Base-by-base conservation (phyloP, 495 filamentous ascomycete species). In the Hyphodiscus hymeniophilus region DNA sequence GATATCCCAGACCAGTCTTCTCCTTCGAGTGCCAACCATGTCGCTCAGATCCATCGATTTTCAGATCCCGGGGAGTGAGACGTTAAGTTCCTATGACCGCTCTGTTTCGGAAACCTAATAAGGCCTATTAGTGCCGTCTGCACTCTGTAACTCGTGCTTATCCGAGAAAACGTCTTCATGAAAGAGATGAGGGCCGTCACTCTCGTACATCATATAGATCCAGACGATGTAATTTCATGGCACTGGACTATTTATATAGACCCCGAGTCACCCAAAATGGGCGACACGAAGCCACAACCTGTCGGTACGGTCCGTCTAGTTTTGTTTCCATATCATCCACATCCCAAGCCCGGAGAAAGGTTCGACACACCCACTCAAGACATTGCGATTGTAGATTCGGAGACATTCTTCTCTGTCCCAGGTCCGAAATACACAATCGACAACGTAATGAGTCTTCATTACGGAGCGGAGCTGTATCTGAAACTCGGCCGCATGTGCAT, bases 131-230 rank as follows among this genome's bases (percentile, higher is more conserved):
- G 60, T 81, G 41, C 81, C 84, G 0, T 59, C 60, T 13, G 55
- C 67, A 50, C 89, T 92, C 68, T 63, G 69, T 44, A 83, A 89
- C 51, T 84, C 87, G 82, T 94, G 75, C 52, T 63, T 17, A 75
- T 95, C 38, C 87, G 90, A 42, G 70, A 81, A 47, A 58, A 63
- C 24, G 89, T 95, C 56, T 95, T 87, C 64, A 76, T 87, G 15
- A 46, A 72, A 15, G 87, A 92, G 62, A 88, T 94, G 55, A 53
- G 68, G 11, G 42, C 32, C 2, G 76, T 85, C 24, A 73, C 82
- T 0, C 62, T 79, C 0, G 74, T 76, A 4, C 70, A 74, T 55
- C 90, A 96, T 57, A 66, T 84, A 57, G 91, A 96, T 66, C 64
- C 62, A 2, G 87, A 95, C 62, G 90, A 96, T 59, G 21, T 66